These are phyloP conservation scores for Suillus sp. DNA, from an alignment of 768 basidiomycete species.

Conservation along the genomic window DNA sequence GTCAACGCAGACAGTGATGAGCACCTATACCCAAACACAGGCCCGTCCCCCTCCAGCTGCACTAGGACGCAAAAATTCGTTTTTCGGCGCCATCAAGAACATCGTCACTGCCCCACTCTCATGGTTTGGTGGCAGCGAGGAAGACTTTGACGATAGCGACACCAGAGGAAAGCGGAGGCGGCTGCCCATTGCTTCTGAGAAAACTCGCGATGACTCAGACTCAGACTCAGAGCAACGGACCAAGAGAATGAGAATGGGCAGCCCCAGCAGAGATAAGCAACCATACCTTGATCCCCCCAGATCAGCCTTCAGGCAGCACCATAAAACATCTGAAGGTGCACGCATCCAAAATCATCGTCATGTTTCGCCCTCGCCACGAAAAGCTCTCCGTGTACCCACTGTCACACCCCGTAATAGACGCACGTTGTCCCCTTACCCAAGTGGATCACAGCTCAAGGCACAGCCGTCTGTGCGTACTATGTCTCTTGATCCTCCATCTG, in stretches of 20 bases:
- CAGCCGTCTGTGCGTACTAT: slow-evolving; percentile 56
- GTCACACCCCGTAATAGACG: slow-evolving; percentile 38
- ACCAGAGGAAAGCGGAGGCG: slow-evolving; percentile 57
- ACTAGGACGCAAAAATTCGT: slow-evolving; percentile 56
- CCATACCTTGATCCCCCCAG: slow-evolving; percentile 59
- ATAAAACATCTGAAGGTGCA: slow-evolving; percentile 22
- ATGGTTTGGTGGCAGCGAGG: slow-evolving; percentile 54
- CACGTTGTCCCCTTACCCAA: slow-evolving; percentile 45
- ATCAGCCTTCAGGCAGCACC: slow-evolving; percentile 40
- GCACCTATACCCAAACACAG: slow-evolving; percentile 29
- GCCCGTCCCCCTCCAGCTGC: slow-evolving; percentile 30
- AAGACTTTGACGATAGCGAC: slow-evolving; percentile 47
- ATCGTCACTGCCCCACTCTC: slow-evolving; percentile 63
- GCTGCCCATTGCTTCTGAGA: slow-evolving; percentile 30
- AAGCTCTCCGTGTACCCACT: slow-evolving; percentile 34
- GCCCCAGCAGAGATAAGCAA: slow-evolving; percentile 38
- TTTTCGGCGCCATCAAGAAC: slow-evolving; percentile 64
- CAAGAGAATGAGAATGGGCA: slow-evolving; percentile 58
- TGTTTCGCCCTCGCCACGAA: slow-evolving; percentile 31
- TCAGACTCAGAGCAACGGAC: slow-evolving; percentile 37
- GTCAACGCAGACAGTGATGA: slow-evolving; percentile 28
- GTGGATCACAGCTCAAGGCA: slow-evolving; percentile 35
- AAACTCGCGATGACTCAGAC: slow-evolving; percentile 34
- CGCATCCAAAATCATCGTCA: slow-evolving; percentile 26
- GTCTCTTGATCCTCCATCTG: slow-evolving; percentile 68